Base-by-base conservation (phyloP, 2,329 filamentous ascomycete genomes). In the Clathrospora elynae region DNA sequence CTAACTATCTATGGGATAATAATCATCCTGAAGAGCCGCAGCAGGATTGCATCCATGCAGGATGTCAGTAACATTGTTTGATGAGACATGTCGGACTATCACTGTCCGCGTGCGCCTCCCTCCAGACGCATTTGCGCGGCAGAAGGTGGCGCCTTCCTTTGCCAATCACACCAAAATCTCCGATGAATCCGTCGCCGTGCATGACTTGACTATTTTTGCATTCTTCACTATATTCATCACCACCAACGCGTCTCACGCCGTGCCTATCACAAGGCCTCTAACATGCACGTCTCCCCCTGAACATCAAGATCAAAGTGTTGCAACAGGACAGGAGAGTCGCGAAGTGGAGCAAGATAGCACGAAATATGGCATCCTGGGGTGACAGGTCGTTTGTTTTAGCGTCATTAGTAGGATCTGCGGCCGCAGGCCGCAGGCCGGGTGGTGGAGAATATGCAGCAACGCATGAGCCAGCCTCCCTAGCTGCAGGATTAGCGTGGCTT, bases 351-450 rank as follows among this genome's bases (percentile, higher is more conserved):
- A 49, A 57, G 53, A 49, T 62, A 43, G 42, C 50, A 61, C 58
- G 41, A 57, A 61, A 57, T 57, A 57, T 55, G 51, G n/a, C 46
- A 54, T 47, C 47, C 48, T 52, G 53, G 56, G 48, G 59, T 64
- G 57, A 59, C 64, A 66, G 59, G n/a, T 62, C 62, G 62, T 66
- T 65, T 59, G 56, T 62, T 56, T 61, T 66, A 61, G 62, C 55
- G 54, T 42, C 35, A 17, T 6, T 34, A 38, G 42, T 19, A 30
- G 38, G 52, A 58, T 58, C 53, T 42, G 50, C 58, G 32, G 39
- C n/a, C n/a, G n/a, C n/a, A n/a, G n/a, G n/a, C n/a, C n/a, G n/a
- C n/a, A n/a, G n/a, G n/a, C 41, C 46, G 42, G 51, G 35, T 54
- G 50, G 53, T 48, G 51, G 49, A 48, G 48, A 43, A 16, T 36